A percentile compares a stretch with the other conserved stretches of the same genome.
Evolutionary conservation across 306 rosid species (phyloP).

Genomic region (Myrica gale): DNA sequence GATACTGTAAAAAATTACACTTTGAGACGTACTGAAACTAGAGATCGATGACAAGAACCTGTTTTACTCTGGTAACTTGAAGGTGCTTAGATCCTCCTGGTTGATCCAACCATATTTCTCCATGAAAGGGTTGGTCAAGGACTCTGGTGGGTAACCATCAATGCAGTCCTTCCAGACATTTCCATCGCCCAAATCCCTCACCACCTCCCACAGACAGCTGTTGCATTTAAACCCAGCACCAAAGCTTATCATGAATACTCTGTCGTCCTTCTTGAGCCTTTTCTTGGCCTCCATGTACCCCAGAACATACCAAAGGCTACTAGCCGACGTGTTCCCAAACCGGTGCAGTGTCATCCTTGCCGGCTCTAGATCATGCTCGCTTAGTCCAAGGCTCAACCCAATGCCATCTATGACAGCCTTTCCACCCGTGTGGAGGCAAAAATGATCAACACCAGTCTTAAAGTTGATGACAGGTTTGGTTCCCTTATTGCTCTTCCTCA

Average conservation of each 20-base stretch:
- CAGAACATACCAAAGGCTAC: conserved; percentile 82
- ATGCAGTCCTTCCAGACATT: conserved; percentile 81
- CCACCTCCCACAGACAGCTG: conserved; percentile 80
- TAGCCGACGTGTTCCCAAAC: conserved; percentile 83
- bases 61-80: conserved; percentile 22
- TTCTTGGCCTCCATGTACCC: conserved; percentile 91
- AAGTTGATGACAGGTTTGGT: conserved; percentile 50
- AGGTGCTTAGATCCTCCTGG: conserved; percentile 46
- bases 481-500: conserved; percentile 6
- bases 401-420: conserved; percentile 87
- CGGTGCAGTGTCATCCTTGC: conserved; percentile 90
- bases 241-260: conserved; percentile 79
- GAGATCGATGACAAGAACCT: background rate
- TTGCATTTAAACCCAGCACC: conserved; percentile 95
- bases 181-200: conserved; percentile 49
- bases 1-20: too few relatives aligned
- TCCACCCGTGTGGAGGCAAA: conserved; percentile 85
- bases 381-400: conserved; percentile 56
- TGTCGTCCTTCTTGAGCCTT: conserved; percentile 64
- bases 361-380: conserved; percentile 68
- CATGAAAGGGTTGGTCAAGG: conserved; percentile 73
- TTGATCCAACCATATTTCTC: conserved; percentile 81
- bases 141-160: conserved; percentile 62
- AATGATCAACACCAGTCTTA: conserved; percentile 70
- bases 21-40: too few relatives aligned